Percentiles rank a stretch among this genome's conserved stretches.
Conservation (phyloP, 345 rosid genomes). For the Turritis glabra region DNA sequence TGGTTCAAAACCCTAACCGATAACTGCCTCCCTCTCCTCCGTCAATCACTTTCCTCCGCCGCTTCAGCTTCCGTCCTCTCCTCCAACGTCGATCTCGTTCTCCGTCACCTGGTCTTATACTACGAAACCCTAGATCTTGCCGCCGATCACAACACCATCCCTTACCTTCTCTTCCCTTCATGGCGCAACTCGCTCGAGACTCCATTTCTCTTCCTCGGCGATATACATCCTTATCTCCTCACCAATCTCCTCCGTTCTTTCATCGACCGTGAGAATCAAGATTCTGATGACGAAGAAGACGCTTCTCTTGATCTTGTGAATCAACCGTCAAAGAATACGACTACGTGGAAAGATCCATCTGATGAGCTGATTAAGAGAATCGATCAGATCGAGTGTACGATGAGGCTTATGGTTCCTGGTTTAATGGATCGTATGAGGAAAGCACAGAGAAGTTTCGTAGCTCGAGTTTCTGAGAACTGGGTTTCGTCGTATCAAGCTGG, state of each 20-base stretch:
- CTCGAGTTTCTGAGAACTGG: slow-evolving; percentile 54
- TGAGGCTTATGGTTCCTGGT: slow-evolving; percentile 78
- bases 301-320: neutral
- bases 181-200: slow-evolving; percentile 72
- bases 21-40: slow-evolving; percentile 72
- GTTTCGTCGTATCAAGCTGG: slow-evolving; percentile 6
- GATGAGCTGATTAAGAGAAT: slow-evolving; percentile 42
- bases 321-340: slow-evolving; percentile 37
- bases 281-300: slow-evolving; percentile 30
- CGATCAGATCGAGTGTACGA: slow-evolving; percentile 79
- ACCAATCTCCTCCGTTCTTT: slow-evolving; percentile 74
- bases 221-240: slow-evolving; percentile 82
- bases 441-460: slow-evolving; percentile 50
- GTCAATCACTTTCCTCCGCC: slow-evolving; percentile 57
- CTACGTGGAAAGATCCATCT: slow-evolving; percentile 69
- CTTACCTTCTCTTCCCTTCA: slow-evolving; percentile 70
- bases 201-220: slow-evolving; percentile 86
- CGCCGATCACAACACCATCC: slow-evolving; percentile 49
- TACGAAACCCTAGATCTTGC: slow-evolving; percentile 78
- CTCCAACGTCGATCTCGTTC: slow-evolving; percentile 58
- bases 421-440: slow-evolving; percentile 49
- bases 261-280: slow-evolving; percentile 47
- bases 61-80: slow-evolving; percentile 51
- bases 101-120: slow-evolving; percentile 69
- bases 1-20: slow-evolving; percentile 64